Conservation (phyloP, 192 early-diverging fungal species). For the Coemansia sp. region DNA sequence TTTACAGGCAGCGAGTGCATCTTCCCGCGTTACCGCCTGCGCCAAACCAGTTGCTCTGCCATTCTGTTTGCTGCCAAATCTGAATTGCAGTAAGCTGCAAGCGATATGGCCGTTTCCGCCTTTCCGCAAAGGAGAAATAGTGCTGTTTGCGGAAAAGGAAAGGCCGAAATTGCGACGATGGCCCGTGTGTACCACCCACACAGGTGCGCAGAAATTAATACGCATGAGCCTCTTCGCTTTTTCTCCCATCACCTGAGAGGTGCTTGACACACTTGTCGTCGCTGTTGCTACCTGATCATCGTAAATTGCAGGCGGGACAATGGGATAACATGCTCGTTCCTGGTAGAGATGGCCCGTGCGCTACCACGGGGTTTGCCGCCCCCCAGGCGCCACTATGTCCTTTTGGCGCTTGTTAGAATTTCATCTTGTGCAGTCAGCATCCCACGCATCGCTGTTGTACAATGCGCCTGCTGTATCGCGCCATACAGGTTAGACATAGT, state of each 20-base stretch:
- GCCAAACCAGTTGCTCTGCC: not conserved
- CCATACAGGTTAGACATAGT: not conserved
- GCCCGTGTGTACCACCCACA: slow-evolving; percentile 1
- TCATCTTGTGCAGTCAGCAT: not conserved
- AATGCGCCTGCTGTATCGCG: not conserved
- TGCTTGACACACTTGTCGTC: not conserved
- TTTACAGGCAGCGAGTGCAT: not conserved
- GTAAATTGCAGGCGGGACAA: not conserved
- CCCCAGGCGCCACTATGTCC: not conserved
- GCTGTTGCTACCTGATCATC: not conserved
- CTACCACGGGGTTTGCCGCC: not conserved
- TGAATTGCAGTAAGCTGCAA: not conserved
- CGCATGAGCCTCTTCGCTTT: not conserved
- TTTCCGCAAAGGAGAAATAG: not conserved
- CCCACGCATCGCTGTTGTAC: not conserved
- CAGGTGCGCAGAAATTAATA: not conserved
- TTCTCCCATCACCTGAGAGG: not conserved
- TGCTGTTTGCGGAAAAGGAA: not conserved
- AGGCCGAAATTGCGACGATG: not conserved
- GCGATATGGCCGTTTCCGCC: not conserved
- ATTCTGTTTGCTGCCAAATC: not conserved
- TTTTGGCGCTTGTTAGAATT: not conserved
- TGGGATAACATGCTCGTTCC: not conserved
- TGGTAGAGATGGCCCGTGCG: not conserved
- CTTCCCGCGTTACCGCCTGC: not conserved